Conservation (phyloP, 148 eudicot species). For the Spergularia marina region DNA sequence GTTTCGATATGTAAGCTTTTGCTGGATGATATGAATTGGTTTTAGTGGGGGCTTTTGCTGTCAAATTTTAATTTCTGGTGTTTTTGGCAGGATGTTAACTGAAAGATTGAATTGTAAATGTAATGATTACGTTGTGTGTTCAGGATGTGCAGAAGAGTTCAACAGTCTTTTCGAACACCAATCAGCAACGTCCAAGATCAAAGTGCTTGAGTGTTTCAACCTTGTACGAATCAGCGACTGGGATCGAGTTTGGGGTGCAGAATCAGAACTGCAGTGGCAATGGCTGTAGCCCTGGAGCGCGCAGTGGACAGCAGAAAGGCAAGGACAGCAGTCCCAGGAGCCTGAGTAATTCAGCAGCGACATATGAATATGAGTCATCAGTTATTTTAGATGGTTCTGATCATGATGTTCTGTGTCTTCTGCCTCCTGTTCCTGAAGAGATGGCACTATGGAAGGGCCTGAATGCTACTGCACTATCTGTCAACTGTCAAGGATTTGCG, state of each 20-base stretch:
- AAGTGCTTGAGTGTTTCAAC: conserved; percentile 23
- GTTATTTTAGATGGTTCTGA: not conserved
- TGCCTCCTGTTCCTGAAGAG: conserved; percentile 23
- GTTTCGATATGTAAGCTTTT: not conserved
- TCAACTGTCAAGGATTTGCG: not conserved
- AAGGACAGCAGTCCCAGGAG: no score
- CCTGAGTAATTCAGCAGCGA: not conserved
- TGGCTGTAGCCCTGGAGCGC: not conserved
- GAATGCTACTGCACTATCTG: not conserved
- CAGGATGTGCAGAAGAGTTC: conserved; percentile 16
- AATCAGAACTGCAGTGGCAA: not conserved
- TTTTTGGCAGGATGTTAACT: not conserved
- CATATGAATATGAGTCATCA: conserved; percentile 10
- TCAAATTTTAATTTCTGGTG: not conserved
- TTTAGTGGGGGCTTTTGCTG: not conserved
- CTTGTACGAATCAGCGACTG: conserved; percentile 15
- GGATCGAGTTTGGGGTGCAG: not conserved
- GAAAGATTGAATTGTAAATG: not conserved
- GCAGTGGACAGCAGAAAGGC: not conserved
- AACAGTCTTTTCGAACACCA: conserved; percentile 12
- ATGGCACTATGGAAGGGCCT: not conserved
- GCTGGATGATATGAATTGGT: not conserved
- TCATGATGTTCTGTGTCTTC: not conserved
- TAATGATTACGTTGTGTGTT: not conserved
- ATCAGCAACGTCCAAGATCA: conserved; percentile 20